Evolutionary conservation across 495 filamentous ascomycete genomes (phyloP).

Genomic region (Amorphotheca resinae): DNA sequence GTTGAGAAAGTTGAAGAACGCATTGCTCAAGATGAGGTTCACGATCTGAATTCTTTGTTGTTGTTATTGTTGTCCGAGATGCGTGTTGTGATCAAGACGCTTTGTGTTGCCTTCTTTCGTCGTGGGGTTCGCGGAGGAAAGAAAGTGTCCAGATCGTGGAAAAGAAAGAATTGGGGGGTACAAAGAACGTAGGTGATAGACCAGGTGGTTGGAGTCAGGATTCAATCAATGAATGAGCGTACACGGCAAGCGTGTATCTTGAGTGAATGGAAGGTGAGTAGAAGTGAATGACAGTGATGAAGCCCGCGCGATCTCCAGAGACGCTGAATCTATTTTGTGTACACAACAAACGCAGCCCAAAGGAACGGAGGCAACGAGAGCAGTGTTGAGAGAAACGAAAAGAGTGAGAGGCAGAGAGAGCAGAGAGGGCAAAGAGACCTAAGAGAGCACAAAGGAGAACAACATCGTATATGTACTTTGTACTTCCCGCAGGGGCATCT

Average conservation of each 20-base stretch:
- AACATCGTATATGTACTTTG: not conserved
- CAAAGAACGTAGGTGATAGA: too few species aligned
- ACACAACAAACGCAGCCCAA: not conserved
- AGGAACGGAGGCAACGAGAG: not conserved
- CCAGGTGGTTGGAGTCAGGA: too few species aligned
- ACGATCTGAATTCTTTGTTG: too few species aligned
- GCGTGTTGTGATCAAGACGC: too few species aligned
- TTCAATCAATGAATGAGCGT: constrained; percentile 1
- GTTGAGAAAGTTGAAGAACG: constrained; percentile 7
- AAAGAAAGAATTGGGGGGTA: too few species aligned
- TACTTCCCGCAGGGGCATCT: too few species aligned
- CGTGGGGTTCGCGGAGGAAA: too few species aligned
- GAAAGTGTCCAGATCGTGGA: too few species aligned
- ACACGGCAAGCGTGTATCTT: not conserved
- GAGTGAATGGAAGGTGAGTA: not conserved
- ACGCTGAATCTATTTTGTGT: constrained; percentile 1
- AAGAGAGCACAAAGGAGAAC: not conserved
- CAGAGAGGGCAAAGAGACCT: not conserved
- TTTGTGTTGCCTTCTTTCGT: too few species aligned
- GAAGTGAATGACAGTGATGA: constrained; percentile 1
- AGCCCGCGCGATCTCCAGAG: constrained; percentile 5
- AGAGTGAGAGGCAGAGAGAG: not conserved
- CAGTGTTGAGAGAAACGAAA: not conserved
- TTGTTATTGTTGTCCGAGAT: too few species aligned
- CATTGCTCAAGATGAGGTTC: too few species aligned